Evolutionary conservation across 495 filamentous ascomycete genomes (phyloP), one percentile per base, ranked within the genome.

Genomic region (Penicillium lividum): DNA sequence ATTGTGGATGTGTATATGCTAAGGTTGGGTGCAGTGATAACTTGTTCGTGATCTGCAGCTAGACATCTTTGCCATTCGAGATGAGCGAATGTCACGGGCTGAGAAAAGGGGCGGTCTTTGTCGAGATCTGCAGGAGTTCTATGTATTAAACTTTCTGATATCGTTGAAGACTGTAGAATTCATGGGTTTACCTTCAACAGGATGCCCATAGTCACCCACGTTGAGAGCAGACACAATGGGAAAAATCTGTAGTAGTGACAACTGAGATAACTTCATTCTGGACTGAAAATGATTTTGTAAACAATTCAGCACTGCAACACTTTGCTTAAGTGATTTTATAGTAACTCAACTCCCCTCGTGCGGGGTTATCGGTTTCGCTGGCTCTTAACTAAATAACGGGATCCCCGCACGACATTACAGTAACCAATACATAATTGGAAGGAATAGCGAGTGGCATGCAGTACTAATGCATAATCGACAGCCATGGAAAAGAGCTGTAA

Each of bases 81-180:
- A 54, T 68, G 66, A 38, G 63, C 66, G 28, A 68, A 68, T n/a
- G 66, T 68, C 22, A 68, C 65, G 2, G 65, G 65, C 8, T 68
- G 65, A 4, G 65, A 68, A 18, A 68, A 68, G 9, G 65, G 65
- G 27, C 65, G 65, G 34, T 68, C 65, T 27, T 62, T 65, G 58
- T 68, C 62, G 38, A 68, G 62, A 18, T 67, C 64, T 67, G 25
- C 38, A 7, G 1, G 22, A 22, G 22, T 22, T 2, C 22, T 22
- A 22, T 22, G 22, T 2, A 22, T 22, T 1, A 22, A 2, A 1
- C 2, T 22, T 22, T 22, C 22, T 22, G 22, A 22, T 22, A 22
- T 22, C 2, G 22, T 22, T 22, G 22, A 11, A 11, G 8, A 11
- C 33, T 11, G 13, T 36, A 36, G 34, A 18, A 11, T 16, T 36